Evolutionary conservation across 805 yeast genomes (phyloP), one percentile per base, ranked within the genome.

Genomic region (Ogataea angusta): DNA sequence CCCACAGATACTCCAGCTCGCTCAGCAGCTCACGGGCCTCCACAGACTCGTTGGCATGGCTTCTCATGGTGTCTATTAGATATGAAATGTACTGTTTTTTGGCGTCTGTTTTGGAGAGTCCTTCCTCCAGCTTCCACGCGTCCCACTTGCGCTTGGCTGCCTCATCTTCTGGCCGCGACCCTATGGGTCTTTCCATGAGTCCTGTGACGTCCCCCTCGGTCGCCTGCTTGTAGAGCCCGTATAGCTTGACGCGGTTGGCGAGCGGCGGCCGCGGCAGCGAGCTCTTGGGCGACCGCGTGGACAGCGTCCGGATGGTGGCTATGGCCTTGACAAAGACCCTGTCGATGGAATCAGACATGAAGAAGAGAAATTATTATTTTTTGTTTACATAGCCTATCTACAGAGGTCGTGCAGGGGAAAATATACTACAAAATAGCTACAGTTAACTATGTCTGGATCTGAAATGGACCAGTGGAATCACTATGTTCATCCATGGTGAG

Each of bases 191-290:
- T 2, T 74, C 72, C 78, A 84, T 73, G 30, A 82, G 69, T 2
- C 82, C 82, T 34, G 73, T 75, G 7, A 85, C 88, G 58, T 87
- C 79, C 6, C 96, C 96, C 61, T 85, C 91, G 5, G 95, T 87
- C 2, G 95, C 90, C 57, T 87, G 96, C 54, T 87, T 88, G 64
- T 86, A 87, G 36, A 87, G 70, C 0, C 95, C 95, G 59, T 87
- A 87, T 4, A 87, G 69, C 48, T 71, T 72, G 43, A 82, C 78
- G 24, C 95, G 62, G 45, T 69, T 75, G 38, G 80, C 82, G 2
- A 85, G 73, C 0, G 93, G 89, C 0, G 95, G 95, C 19, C 90
- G 70, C 0, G 90, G 88, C 21, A 85, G 64, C 8, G 82, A 67
- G 12, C 80, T 80, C 45, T 76, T 70, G 31, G 78, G 76, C 15